Evolutionary conservation across 305 asterid genomes (phyloP).

Genomic region (Stenogyne calaminthoides): DNA sequence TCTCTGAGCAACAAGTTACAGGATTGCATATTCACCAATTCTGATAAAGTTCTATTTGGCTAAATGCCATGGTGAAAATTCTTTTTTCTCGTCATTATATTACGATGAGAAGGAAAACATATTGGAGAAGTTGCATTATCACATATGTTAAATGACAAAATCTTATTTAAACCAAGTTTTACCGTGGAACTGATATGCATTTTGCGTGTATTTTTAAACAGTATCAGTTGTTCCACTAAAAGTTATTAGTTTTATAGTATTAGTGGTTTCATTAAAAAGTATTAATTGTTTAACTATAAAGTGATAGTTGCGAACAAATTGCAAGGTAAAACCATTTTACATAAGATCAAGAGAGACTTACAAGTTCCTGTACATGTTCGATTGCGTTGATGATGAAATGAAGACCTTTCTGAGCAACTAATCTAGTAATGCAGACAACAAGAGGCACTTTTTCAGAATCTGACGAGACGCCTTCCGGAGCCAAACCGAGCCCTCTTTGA

Average conservation of each 20-base stretch:
- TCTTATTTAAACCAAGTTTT: no score
- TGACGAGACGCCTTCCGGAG: conserved; percentile 34
- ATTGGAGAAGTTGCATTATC: background rate
- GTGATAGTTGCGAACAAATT: no score
- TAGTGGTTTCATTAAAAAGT: no score
- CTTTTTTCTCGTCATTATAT: background rate
- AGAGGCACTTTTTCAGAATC: conserved; percentile 56
- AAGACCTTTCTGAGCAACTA: conserved; percentile 95
- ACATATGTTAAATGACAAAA: background rate
- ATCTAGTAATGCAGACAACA: conserved; percentile 77
- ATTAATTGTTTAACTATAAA: no score
- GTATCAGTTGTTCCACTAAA: no score
- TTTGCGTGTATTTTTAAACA: no score
- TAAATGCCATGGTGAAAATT: background rate
- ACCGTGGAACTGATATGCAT: no score
- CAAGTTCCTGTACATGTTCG: conserved; percentile 57
- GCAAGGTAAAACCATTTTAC: no score
- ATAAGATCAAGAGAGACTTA: conserved; percentile 45
- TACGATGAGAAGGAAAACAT: background rate
- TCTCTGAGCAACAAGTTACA: background rate
- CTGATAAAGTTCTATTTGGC: background rate
- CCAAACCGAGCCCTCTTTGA: conserved; percentile 84
- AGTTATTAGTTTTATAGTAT: no score
- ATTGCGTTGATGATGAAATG: conserved; percentile 79
- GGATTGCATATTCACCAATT: background rate